A percentile compares a stretch with the other conserved stretches of the same genome.
Evolutionary conservation across 2,329 filamentous ascomycete species (phyloP).

Genomic region (Didymella pinodella): DNA sequence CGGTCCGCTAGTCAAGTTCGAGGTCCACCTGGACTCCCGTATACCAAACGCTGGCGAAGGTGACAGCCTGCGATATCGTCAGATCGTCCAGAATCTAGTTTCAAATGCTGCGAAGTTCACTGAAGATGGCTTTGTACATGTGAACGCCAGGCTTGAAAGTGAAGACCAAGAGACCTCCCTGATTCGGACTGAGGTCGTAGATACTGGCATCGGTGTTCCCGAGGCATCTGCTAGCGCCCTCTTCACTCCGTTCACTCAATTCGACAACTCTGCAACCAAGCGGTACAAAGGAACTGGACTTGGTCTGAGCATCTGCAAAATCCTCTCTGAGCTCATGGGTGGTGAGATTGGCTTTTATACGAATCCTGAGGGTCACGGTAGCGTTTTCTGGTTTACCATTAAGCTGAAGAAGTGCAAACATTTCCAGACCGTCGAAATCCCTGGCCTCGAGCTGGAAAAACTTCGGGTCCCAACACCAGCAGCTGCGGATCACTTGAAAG

Average conservation of each 20-base stretch:
- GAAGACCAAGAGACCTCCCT: slow-evolving; percentile 56
- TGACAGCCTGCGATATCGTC: slow-evolving; percentile 67
- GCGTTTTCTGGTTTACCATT: slow-evolving; percentile 61
- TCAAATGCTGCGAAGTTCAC: slow-evolving; percentile 70
- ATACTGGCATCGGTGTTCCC: slow-evolving; percentile 64
- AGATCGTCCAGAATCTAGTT: slow-evolving; percentile 69
- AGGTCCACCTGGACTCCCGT: slow-evolving; percentile 54
- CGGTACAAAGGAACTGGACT: slow-evolving; percentile 65
- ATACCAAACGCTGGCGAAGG: slow-evolving; percentile 62
- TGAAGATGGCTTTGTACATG: slow-evolving; percentile 61
- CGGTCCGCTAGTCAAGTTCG: slow-evolving; percentile 58
- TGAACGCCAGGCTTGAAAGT: slow-evolving; percentile 53
- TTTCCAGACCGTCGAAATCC: slow-evolving; percentile 22
- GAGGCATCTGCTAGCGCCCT: slow-evolving; percentile 56
- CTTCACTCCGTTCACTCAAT: slow-evolving; percentile 65
- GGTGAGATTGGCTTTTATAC: slow-evolving; percentile 59
- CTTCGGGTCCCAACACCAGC: slow-evolving; percentile 21
- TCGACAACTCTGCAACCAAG: slow-evolving; percentile 62
- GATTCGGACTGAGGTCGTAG: slow-evolving; percentile 62
- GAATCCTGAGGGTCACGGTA: slow-evolving; percentile 58
- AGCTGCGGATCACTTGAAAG: slow-evolving; percentile 27
- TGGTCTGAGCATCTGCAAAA: slow-evolving; percentile 66
- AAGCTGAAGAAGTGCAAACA: slow-evolving; percentile 44
- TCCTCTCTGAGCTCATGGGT: slow-evolving; percentile 64
- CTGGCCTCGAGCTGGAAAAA: slow-evolving; percentile 24